Percentiles rank a stretch among this genome's conserved stretches.
Conservation (phyloP, 2,329 filamentous ascomycete species). For the Colletotrichum nymphaeae region DNA sequence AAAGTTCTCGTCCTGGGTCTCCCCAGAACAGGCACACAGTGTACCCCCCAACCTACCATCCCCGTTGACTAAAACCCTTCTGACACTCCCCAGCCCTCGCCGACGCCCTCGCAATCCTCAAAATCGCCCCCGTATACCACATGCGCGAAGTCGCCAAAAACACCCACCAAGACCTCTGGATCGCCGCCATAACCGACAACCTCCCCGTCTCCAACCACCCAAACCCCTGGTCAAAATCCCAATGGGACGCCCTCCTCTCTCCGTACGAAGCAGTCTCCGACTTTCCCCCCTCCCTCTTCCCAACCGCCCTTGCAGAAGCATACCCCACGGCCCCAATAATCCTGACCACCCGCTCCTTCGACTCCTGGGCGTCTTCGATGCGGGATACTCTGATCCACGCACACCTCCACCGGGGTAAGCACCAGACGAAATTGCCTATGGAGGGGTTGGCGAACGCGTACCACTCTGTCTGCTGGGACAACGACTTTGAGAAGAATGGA, state of each 20-base stretch:
- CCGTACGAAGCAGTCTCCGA: conserved; percentile 41
- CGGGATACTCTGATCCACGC: conserved; percentile 42
- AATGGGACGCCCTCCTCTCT: conserved; percentile 49
- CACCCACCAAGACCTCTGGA: conserved; percentile 47
- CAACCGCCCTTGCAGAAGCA: conserved; percentile 68
- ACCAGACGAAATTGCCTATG: conserved; percentile 38
- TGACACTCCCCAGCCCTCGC: conserved; percentile 40
- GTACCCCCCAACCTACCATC: conserved; percentile 27
- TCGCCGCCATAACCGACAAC: conserved; percentile 47
- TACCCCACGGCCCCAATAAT: conserved; percentile 74
- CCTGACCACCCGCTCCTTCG: conserved; percentile 67
- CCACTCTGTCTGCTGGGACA: conserved; percentile 43
- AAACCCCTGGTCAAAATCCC: conserved; percentile 42
- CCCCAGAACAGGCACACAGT: conserved; percentile 47
- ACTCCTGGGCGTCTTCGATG: conserved; percentile 66
- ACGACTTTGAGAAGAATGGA: conserved; percentile 42
- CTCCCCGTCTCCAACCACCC: conserved; percentile 38
- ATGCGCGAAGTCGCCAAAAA: conserved; percentile 47
- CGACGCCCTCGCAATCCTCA: conserved; percentile 43
- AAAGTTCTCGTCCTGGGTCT: conserved; percentile 48
- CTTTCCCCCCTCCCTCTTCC: conserved; percentile 52
- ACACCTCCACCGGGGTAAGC: conserved; percentile 31
- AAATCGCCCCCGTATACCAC: conserved; percentile 47
- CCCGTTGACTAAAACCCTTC: background rate
- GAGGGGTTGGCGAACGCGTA: conserved; percentile 40